Conservation (phyloP, 2,329 filamentous ascomycete species). For the Penicillium sp. region DNA sequence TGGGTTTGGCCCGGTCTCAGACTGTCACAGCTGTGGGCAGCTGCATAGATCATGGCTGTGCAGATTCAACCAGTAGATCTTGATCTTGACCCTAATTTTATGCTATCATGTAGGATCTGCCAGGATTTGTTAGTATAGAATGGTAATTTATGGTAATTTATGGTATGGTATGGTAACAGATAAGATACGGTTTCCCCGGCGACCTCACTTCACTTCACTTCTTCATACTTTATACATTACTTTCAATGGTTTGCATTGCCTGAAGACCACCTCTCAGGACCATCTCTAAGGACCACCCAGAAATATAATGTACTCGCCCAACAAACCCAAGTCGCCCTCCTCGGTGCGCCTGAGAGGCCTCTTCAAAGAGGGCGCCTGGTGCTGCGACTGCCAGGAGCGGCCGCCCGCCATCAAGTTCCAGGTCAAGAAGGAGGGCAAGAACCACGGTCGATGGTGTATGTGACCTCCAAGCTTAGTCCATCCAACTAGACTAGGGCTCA, state of each 20-base stretch:
- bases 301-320: conserved; percentile 30
- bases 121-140: no score
- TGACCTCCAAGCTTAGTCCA: conserved; percentile 6
- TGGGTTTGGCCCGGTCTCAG: neutral
- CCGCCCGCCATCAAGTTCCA: conserved; percentile 60
- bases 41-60: neutral
- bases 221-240: no score
- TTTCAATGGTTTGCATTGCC: no score
- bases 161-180: neutral
- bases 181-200: conserved; percentile 2
- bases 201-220: neutral
- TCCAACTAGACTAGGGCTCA: conserved; percentile 6
- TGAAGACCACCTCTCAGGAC: neutral
- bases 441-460: conserved; percentile 60
- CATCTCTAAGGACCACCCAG: neutral
- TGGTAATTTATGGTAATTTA: no score
- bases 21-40: neutral
- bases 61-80: no score
- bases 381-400: conserved; percentile 61
- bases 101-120: no score
- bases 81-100: no score
- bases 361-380: conserved; percentile 52
- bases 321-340: conserved; percentile 25
- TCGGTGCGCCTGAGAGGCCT: conserved; percentile 39
- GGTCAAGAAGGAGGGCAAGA: conserved; percentile 61